These are phyloP conservation scores for Rhizomucor pusillus DNA, from an alignment of 371 early-diverging fungal genomes.

Conservation along the genomic window DNA sequence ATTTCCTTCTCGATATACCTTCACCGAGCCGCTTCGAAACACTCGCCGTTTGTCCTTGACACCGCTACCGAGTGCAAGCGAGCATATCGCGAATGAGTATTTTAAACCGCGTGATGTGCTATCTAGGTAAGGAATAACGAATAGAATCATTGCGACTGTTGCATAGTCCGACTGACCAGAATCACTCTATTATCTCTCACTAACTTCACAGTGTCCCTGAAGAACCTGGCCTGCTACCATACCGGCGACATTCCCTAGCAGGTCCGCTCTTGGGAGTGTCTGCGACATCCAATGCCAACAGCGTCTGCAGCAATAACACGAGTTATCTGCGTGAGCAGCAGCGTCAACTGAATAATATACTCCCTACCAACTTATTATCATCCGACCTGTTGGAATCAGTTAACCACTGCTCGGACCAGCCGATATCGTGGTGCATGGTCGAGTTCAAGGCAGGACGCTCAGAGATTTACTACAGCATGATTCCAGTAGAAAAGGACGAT, in stretches of 20 bases:
- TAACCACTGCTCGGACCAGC: slow-evolving; percentile 4
- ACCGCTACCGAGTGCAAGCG: slow-evolving; percentile 13
- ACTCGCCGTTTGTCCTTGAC: slow-evolving; percentile 20
- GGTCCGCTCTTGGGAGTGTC: slow-evolving; percentile 20
- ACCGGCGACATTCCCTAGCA: slow-evolving; percentile 25
- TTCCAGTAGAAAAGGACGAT: slow-evolving; percentile 21
- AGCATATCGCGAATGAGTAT: slow-evolving; percentile 10
- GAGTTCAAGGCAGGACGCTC: slow-evolving; percentile 85
- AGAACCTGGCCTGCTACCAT: slow-evolving; percentile 17
- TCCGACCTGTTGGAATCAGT: slow-evolving; percentile 10
- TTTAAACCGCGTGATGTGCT: slow-evolving; percentile 17
- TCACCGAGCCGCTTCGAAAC: slow-evolving; percentile 1
- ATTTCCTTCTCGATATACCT: slow-evolving; percentile 3
- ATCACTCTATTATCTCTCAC: background rate
- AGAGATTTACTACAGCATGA: slow-evolving; percentile 58
- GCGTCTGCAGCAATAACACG: slow-evolving; percentile 3
- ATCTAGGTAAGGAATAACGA: slow-evolving; percentile 17
- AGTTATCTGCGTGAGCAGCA: slow-evolving; percentile 7
- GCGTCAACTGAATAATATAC: slow-evolving; percentile 4
- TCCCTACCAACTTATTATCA: slow-evolving; percentile 15
- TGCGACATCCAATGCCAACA: background rate
- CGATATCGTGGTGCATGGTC: slow-evolving; percentile 37
- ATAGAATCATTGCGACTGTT: no score
- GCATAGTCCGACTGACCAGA: no score
- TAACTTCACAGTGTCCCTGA: slow-evolving; percentile 19